Evolutionary conservation across 805 yeast species (phyloP), one percentile per base, ranked within the genome.

Genomic region (Candida nanaspora): DNA sequence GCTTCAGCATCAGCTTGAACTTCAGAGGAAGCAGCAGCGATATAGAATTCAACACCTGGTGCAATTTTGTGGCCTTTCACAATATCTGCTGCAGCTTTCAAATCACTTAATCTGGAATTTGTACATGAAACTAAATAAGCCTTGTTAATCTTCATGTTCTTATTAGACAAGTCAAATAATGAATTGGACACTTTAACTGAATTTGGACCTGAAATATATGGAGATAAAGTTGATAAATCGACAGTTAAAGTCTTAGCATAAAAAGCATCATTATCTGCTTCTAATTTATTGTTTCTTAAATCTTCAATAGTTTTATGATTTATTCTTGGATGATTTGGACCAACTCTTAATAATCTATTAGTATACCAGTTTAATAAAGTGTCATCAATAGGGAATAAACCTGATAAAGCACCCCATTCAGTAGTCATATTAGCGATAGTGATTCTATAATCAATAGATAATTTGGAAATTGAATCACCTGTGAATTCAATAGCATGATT

Each of bases 41-140:
- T 85, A 67, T 93, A 93, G 62, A 93, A 93, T 63, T 93, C 91
- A 33, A 93, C 98, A 38, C 86, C 87, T 11, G 78, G 78, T 14
- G 95, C 94, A 35, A 93, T 78, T 63, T 87, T 84, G 51, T 75
- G 81, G 46, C 93, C 91, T 49, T 71, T 75, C 41, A 94, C 77
- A 19, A 93, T 82, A 40, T 79, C 80, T 23, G 98, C 98, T 30
- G 98, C 99, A 15, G 96, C 91, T 64, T 82, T 78, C 53, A 93
- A 82, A 61, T 93, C 99, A 42, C 91, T 78, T 44, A 93, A 70
- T 53, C 99, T 78, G 5, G 97, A 86, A 66, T 93, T 93, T 9
- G 99, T 93, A 68, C 99, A 93, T 4, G 96, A 86, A n/a, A 93
- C 98, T 39, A 93, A 70, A 65, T 93, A 93, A 1, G 98, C 98